Evolutionary conservation across 805 yeast genomes (phyloP).

Genomic region (Torulaspora gathmanii): DNA sequence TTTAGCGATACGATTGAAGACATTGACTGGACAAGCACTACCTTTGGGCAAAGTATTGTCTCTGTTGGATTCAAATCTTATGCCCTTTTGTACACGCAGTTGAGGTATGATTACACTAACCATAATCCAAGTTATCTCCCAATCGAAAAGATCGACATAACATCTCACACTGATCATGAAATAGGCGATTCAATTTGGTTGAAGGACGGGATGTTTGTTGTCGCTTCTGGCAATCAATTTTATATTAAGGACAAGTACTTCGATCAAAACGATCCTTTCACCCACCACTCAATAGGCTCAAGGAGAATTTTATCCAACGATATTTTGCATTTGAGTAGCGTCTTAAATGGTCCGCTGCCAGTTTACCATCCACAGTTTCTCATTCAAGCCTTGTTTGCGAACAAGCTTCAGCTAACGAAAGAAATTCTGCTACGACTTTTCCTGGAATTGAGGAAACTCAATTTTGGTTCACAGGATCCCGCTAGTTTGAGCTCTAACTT

Average conservation of each 20-base stretch:
- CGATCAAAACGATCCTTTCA: conserved; percentile 50
- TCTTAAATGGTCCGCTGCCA: conserved; percentile 85
- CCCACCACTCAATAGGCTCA: conserved; percentile 53
- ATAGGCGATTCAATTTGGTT: conserved; percentile 92
- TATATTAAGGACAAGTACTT: conserved; percentile 71
- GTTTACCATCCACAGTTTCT: conserved; percentile 86
- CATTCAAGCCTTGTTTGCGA: conserved; percentile 66
- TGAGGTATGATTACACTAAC: conserved; percentile 85
- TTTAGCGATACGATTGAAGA: conserved; percentile 51
- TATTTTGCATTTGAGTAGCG: conserved; percentile 65
- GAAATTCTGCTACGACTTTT: conserved; percentile 53
- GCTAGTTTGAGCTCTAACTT: conserved; percentile 33
- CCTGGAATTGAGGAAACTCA: conserved; percentile 50
- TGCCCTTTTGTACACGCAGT: conserved; percentile 69
- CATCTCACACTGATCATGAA: conserved; percentile 65
- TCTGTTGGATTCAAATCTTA: conserved; percentile 70
- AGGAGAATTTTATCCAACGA: conserved; percentile 49
- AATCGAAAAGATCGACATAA: conserved; percentile 66
- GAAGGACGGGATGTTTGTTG: conserved; percentile 67
- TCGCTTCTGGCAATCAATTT: conserved; percentile 87
- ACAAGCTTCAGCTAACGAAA: conserved; percentile 51
- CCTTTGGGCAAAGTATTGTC: conserved; percentile 61
- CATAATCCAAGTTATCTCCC: conserved; percentile 71
- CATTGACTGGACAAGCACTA: conserved; percentile 82
- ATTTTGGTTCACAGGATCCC: conserved; percentile 38